Evolutionary conservation across 768 basidiomycete genomes (phyloP), one percentile per base, ranked within the genome.

Genomic region (Tephrocybe sp.): DNA sequence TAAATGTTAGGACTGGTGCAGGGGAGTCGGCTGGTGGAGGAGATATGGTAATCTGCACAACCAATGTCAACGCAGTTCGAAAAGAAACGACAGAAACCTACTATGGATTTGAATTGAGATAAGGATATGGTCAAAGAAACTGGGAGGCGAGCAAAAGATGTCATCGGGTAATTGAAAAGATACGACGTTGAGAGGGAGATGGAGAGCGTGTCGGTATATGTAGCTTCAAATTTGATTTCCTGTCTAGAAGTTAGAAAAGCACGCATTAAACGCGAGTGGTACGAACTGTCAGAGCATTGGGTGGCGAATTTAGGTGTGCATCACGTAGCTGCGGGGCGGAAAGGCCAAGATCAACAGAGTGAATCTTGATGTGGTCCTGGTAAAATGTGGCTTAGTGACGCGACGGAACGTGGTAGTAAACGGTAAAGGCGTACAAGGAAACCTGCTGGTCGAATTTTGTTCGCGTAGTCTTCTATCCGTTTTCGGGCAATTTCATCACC

Each of bases 341-440:
- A 6, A 75, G 71, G 3, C 94, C 94, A 38, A 97, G 77, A 56
- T 92, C 82, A 12, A 96, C 80, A 0, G 90, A 85, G 56, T 92
- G 91, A 4, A 98, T 80, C 51, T 83, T 82, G 48, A 96, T 92
- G 53, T 87, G 80, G 60, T 93, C 92, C 95, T 96, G 2, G 17
- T 36, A 32, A 17, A 39, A 49, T 19, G 36, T 49, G 43, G 45
- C 41, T 35, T 6, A 30, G 23, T 9, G 19, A 45, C 57, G 50
- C 41, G 20, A 32, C 16, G 5, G 11, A 8, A 17, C 13, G 46
- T 31, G 36, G 36, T 48, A 39, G n/a, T n/a, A n/a, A n/a, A n/a
- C n/a, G 45, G 16, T 32, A 14, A 39, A 65, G 80, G 64, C 84
- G 51, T 64, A 89, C 89, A 62, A 92, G 66, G 62, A 90, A 82